These are phyloP conservation scores for Colletotrichum sp. DNA, from an alignment of 2,329 filamentous ascomycete genomes.

Conservation along the genomic window DNA sequence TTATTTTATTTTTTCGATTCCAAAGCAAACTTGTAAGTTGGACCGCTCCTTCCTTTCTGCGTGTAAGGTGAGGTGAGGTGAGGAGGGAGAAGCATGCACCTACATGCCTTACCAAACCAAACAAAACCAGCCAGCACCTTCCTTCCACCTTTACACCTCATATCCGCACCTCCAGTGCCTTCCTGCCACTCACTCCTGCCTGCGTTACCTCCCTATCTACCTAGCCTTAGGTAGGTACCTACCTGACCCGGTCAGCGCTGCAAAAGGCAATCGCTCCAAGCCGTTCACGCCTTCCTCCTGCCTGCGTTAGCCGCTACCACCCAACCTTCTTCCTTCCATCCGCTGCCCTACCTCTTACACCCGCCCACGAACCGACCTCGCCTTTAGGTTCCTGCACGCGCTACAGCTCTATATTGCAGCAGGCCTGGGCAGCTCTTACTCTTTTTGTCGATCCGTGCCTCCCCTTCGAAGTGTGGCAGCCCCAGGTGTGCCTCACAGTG, in stretches of 20 bases:
- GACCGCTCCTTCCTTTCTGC: neutral
- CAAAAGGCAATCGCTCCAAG: neutral
- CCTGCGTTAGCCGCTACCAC: neutral
- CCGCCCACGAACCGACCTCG: neutral
- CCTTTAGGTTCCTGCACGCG: neutral
- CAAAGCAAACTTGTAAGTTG: neutral
- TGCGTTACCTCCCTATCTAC: neutral
- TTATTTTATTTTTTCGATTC: no score
- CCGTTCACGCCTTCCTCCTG: neutral
- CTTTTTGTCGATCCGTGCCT: conserved; percentile 7
- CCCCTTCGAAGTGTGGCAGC: neutral
- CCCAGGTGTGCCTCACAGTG: neutral
- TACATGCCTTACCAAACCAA: neutral
- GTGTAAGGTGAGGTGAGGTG: neutral
- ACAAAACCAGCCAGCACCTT: neutral
- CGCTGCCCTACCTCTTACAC: neutral
- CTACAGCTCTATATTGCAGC: conserved; percentile 8
- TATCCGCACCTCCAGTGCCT: no score
- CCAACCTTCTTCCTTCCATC: neutral
- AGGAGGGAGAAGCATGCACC: neutral
- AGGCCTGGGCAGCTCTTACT: conserved; percentile 3
- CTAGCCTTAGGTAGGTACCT: neutral
- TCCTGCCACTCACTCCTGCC: no score
- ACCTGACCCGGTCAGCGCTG: neutral
- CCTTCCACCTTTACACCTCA: neutral